Evolutionary conservation across 129 eudicot genomes (phyloP), one percentile per base, ranked within the genome.

Genomic region (Mikania micrantha): DNA sequence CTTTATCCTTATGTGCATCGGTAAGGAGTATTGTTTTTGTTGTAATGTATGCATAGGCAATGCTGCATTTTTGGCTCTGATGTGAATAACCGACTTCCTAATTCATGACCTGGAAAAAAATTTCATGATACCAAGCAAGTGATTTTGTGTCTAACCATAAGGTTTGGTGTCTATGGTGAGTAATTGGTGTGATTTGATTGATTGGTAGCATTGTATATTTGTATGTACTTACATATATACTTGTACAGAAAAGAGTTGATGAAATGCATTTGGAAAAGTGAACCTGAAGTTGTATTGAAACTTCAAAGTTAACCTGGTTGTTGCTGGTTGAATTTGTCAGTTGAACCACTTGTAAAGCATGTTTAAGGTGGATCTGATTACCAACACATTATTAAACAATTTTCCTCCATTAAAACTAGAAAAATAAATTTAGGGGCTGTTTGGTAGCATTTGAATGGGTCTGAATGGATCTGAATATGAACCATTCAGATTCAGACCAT

Each of bases 11-110:
- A n/a, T n/a, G 22, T 29, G 42, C 4, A 29, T 59, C 21, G 9
- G 22, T 31, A 15, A 28, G 24, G 11, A 54, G 16, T 61, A 20
- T 17, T 50, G 2, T 42, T 21, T 65, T 42, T 73, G 31, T 29
- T 25, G 57, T 50, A 22, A 41, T 73, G 9, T 64, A 49, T 76
- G 61, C 11, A 66, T 87, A 87, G 97, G 95, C 84, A 64, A 83
- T 90, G 88, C 82, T 90, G 63, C 79, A 84, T 77, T 90, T 90
- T 80, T 90, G 97, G 95, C 78, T 90, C 34, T 90, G 74, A 85
- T 72, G 74, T 66, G 74, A 61, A 35, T 57, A 65, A 64, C 61
- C 28, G 39, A 38, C 58, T 59, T 48, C 52, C 48, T 66, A 41
- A 66, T 67, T 50, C 17, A 39, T 58, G 42, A 70, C 67, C 13